Base-by-base conservation (phyloP, 2,329 filamentous ascomycete species). In the Talaromyces rugulosus region DNA sequence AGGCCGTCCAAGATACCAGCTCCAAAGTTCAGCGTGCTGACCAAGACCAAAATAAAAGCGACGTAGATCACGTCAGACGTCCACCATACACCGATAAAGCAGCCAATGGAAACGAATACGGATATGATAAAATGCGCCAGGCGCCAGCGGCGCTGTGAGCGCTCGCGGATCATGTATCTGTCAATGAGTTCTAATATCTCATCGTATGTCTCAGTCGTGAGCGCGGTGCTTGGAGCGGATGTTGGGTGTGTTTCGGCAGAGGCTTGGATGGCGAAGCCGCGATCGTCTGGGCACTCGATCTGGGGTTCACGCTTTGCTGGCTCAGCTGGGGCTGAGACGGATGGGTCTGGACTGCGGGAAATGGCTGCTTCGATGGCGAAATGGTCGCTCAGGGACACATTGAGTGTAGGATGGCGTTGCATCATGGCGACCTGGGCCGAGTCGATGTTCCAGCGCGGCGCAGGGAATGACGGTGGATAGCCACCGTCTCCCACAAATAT, bases 311-410 rank as follows among this genome's bases (percentile, higher is more conserved):
- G 33, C 12, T 62, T 63, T 6, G 31, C 52, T 30, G 59, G 58
- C 1, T 65, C 63, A 4, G 58, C 53, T 23, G 56, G 63, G 44
- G 59, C 31, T 4, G 47, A 23, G 4, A 36, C 3, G 36, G 50
- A 12, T 33, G 58, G 16, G 58, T 59, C 18, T 55, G 57, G 40
- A 51, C 52, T 60, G 58, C 59, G 59, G 4, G 79, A 76, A 9
- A 98, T 81, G 0, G 91, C 92, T 5, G 91, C 88, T 73, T 94
- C 89, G 59, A 98, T 89, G 27, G 91, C 92, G 74, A 97, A 98
- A 74, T 98, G 95, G 72, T 99, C 94, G 68, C 92, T 97, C 30
- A 98, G 82, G 1, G 92, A 96, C 77, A 92, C 96, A 65, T 87
- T 83, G 1, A 97, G 81, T 1, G 85, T 85, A 0, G 92, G 91